phyloP scores from a whole-genome alignment of 2,329 filamentous ascomycete species.

The Talaromyces islandicus region DNA sequence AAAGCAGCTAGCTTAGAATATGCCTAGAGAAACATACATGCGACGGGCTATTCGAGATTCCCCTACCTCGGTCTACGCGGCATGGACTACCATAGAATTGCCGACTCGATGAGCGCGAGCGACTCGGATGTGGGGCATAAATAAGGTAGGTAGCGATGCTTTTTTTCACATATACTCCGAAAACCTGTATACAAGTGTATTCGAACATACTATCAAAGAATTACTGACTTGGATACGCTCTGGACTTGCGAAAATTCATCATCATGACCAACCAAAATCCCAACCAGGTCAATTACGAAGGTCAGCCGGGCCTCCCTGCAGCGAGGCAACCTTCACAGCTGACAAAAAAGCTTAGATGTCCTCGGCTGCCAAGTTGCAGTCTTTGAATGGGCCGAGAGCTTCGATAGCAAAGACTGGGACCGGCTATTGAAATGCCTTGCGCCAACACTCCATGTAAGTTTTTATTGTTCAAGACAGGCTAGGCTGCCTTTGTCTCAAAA shows the following conservation, averaged over 20 bases:
- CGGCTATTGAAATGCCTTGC: conserved; percentile 4
- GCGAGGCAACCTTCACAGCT: neutral
- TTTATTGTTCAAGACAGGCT: neutral
- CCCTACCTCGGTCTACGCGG: too few species aligned
- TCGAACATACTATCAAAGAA: too few species aligned
- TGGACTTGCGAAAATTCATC: neutral
- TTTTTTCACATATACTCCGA: too few species aligned
- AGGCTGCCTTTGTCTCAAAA: neutral
- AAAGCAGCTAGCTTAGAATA: too few species aligned
- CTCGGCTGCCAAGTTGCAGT: neutral
- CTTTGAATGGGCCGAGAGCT: conserved; percentile 9
- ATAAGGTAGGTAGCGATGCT: too few species aligned
- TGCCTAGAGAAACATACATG: too few species aligned
- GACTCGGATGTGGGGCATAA: too few species aligned
- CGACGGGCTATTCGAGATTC: too few species aligned
- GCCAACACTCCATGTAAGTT: conserved; percentile 5
- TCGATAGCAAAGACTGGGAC: conserved; percentile 9
- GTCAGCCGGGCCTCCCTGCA: neutral
- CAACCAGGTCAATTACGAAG: neutral
- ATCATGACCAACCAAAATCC: neutral
- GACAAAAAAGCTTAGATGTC: neutral
- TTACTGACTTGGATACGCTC: neutral
- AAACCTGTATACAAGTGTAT: too few species aligned
- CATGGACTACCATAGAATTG: too few species aligned
- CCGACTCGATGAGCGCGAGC: too few species aligned